phyloP scores from a whole-genome alignment of 495 filamentous ascomycete species.

The Elasticomyces elasticus region DNA sequence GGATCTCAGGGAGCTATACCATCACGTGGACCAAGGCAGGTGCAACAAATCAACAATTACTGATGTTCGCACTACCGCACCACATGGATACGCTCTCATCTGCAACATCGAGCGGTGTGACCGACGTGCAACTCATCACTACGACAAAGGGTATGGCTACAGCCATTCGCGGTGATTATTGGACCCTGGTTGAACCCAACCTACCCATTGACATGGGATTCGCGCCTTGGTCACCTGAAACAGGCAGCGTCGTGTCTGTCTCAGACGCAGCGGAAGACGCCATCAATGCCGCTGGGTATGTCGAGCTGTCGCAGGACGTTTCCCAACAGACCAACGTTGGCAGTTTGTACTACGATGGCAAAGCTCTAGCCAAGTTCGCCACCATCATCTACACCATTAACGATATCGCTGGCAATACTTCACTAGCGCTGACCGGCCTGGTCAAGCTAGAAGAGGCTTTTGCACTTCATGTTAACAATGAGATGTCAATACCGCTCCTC shows the following conservation, averaged over 20 bases:
- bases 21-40: slow-evolving; percentile 63
- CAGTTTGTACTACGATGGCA: slow-evolving; percentile 93
- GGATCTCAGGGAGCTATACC: slow-evolving; percentile 55
- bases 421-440: slow-evolving; percentile 52
- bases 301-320: slow-evolving; percentile 67
- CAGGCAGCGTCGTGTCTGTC: slow-evolving; percentile 42
- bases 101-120: slow-evolving; percentile 43
- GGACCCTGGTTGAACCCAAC: slow-evolving; percentile 66
- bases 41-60: slow-evolving; percentile 40
- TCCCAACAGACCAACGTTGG: slow-evolving; percentile 59
- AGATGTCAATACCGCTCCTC: slow-evolving; percentile 65
- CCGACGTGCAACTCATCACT: slow-evolving; percentile 57
- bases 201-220: slow-evolving; percentile 67
- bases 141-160: slow-evolving; percentile 77
- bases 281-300: slow-evolving; percentile 48
- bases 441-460: slow-evolving; percentile 64
- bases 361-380: slow-evolving; percentile 40
- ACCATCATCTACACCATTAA: slow-evolving; percentile 50
- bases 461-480: slow-evolving; percentile 63
- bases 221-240: slow-evolving; percentile 57
- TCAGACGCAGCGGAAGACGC: slow-evolving; percentile 41
- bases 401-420: slow-evolving; percentile 51
- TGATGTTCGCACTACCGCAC: slow-evolving; percentile 89
- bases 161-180: slow-evolving; percentile 62
- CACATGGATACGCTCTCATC: slow-evolving; percentile 65